A percentile compares a stretch with the other conserved stretches of the same genome.
phyloP scores from a whole-genome alignment of 495 filamentous ascomycete species.

The Lasiosphaeria hispida region DNA sequence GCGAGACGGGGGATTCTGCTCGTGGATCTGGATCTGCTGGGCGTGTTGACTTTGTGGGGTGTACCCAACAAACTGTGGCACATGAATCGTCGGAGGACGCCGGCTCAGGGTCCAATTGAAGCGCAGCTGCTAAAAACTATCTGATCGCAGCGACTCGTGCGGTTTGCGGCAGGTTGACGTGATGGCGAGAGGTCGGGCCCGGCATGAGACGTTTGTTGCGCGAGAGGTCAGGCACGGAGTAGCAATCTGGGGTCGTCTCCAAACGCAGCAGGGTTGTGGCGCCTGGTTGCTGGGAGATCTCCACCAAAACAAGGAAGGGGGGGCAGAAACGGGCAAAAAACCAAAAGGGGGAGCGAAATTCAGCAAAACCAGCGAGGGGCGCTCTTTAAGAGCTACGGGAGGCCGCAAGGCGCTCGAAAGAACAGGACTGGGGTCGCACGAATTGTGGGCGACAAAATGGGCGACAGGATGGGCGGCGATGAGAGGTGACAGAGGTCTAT shows the following conservation, averaged over 20 bases:
- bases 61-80: neutral
- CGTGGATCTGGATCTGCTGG: neutral
- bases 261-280: constrained; percentile 2
- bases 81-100: neutral
- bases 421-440: neutral
- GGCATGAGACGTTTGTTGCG: constrained; percentile 16
- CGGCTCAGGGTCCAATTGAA: neutral
- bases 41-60: neutral
- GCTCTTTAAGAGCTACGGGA: too few relatives aligned
- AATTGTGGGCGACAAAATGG: too few relatives aligned
- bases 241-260: constrained; percentile 12
- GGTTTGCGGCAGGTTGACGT: too few relatives aligned
- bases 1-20: neutral
- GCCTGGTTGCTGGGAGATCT: constrained; percentile 13
- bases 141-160: too few relatives aligned
- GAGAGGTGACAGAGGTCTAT: neutral
- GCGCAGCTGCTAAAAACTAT: too few relatives aligned
- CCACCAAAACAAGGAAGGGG: constrained; percentile 12
- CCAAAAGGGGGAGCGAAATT: neutral
- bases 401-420: neutral
- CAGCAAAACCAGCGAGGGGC: neutral
- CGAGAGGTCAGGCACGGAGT: constrained; percentile 8
- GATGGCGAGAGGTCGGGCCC: constrained; percentile 2
- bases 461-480: too few relatives aligned
- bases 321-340: neutral